phyloP scores from a whole-genome alignment of 768 basidiomycete genomes.

The Leccinellum rugosiceps region DNA sequence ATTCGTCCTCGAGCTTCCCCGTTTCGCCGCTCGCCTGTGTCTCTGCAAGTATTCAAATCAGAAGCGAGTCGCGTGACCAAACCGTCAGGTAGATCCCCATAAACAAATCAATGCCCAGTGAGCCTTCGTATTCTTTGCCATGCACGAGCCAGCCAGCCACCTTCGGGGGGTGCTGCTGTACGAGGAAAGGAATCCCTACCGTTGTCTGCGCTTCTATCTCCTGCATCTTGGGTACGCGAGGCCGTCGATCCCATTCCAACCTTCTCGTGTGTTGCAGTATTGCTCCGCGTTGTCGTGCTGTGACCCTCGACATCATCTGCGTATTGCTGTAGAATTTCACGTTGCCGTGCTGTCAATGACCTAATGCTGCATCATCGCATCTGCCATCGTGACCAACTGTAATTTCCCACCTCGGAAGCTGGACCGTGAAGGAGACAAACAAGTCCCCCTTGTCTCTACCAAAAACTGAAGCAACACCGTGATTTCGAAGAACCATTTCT shows the following conservation, averaged over 20 bases:
- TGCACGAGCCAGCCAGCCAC: conserved; percentile 67
- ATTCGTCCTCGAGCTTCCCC: conserved; percentile 27
- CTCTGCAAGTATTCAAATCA: conserved; percentile 29
- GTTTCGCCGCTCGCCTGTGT: conserved; percentile 17
- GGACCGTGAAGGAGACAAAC: conserved; percentile 83
- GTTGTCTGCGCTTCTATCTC: conserved; percentile 38
- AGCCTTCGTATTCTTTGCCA: conserved; percentile 68
- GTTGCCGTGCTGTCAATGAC: conserved; percentile 78
- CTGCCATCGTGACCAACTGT: conserved; percentile 4
- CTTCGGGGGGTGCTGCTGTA: conserved; percentile 49
- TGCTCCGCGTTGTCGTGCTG: conserved; percentile 17
- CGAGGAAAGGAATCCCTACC: conserved; percentile 74
- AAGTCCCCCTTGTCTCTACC: conserved; percentile 72
- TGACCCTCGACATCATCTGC: conserved; percentile 91
- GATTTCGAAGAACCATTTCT: conserved; percentile 90
- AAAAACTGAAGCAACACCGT: conserved; percentile 70
- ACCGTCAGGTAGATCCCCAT: conserved; percentile 40
- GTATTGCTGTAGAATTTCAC: conserved; percentile 82
- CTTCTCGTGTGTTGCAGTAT: conserved; percentile 13
- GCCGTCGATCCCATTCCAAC: conserved; percentile 15
- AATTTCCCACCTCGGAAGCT: conserved; percentile 79
- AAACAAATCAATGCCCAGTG: conserved; percentile 65
- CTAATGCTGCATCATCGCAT: conserved; percentile 39
- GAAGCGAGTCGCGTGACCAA: conserved; percentile 23
- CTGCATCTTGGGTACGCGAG: conserved; percentile 20